phyloP scores from a whole-genome alignment of 192 early-diverging fungal species.

The Linnemannia exigua region DNA sequence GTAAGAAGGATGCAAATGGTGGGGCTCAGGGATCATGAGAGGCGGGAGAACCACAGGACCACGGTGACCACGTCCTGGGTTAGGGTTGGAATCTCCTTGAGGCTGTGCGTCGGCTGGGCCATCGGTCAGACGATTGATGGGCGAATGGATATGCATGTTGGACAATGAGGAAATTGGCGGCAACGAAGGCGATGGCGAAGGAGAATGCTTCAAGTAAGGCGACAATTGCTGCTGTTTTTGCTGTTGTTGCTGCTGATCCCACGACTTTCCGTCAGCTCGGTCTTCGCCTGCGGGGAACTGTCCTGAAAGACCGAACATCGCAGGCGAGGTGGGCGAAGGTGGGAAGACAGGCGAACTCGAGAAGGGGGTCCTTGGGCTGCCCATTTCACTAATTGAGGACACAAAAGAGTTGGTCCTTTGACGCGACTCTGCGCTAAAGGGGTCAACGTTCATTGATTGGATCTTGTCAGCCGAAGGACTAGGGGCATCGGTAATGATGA shows the following conservation, averaged over 20 bases:
- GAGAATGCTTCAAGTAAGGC: constrained; percentile 15
- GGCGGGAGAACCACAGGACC: constrained; percentile 25
- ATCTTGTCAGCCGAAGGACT: constrained; percentile 24
- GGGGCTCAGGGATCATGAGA: constrained; percentile 48
- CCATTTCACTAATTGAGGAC: constrained; percentile 26
- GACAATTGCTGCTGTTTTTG: constrained; percentile 18
- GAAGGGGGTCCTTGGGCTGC: constrained; percentile 23
- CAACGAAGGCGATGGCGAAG: constrained; percentile 33
- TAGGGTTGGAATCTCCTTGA: neutral
- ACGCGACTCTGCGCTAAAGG: constrained; percentile 37
- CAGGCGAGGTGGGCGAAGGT: constrained; percentile 36
- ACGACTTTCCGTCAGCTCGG: constrained; percentile 1
- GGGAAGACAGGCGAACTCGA: constrained; percentile 36
- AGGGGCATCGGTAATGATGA: constrained; percentile 49
- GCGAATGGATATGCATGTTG: constrained; percentile 40
- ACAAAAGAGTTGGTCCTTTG: constrained; percentile 43
- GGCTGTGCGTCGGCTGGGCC: neutral
- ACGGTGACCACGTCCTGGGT: constrained; percentile 26
- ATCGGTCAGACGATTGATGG: constrained; percentile 9
- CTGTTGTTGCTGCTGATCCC: constrained; percentile 13
- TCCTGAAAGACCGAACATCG: constrained; percentile 1
- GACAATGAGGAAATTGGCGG: constrained; percentile 50
- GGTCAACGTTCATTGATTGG: neutral
- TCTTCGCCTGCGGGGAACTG: constrained; percentile 25
- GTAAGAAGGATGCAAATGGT: constrained; percentile 48